These are phyloP conservation scores for Suillus cothurnatus DNA, from an alignment of 768 basidiomycete genomes.

Conservation along the genomic window DNA sequence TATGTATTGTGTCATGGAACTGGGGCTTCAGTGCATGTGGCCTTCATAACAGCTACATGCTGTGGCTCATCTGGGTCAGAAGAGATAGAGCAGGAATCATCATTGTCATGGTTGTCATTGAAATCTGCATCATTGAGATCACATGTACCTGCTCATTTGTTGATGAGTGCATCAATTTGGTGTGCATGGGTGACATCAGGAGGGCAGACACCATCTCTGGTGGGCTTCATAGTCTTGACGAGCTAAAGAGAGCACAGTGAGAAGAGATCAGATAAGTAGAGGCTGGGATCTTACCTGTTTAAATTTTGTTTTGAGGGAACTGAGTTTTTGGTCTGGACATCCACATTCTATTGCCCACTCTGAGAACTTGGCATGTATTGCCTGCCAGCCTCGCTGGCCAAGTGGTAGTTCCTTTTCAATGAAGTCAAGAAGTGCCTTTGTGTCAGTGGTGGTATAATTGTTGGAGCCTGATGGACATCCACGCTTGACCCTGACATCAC, in stretches of 20 bases:
- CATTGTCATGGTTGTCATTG: conserved; percentile 1
- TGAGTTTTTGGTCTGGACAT: not conserved
- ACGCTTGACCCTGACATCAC: not conserved
- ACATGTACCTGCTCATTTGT: conserved; percentile 21
- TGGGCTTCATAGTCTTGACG: conserved; percentile 30
- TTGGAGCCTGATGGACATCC: conserved; percentile 6
- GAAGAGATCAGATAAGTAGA: not conserved
- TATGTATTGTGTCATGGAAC: conserved; percentile 4
- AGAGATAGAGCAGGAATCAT: not conserved
- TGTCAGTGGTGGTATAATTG: conserved; percentile 5
- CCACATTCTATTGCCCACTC: conserved; percentile 3
- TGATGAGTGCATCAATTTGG: conserved; percentile 28
- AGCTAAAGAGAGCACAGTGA: conserved; percentile 11
- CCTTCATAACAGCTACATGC: conserved; percentile 5
- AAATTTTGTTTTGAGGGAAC: conserved; percentile 25
- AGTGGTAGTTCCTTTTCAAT: conserved; percentile 3
- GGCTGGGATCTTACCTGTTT: conserved; percentile 27
- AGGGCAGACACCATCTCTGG: conserved; percentile 25
- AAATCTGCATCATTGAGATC: conserved; percentile 25
- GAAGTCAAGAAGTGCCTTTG: not conserved
- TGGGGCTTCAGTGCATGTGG: conserved; percentile 8
- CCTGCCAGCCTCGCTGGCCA: conserved; percentile 11
- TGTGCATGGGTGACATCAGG: conserved; percentile 27
- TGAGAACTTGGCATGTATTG: not conserved
- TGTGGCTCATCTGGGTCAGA: not conserved